Base-by-base conservation (phyloP, 169 alveolate genomes). In the Eimeria falciformis region DNA sequence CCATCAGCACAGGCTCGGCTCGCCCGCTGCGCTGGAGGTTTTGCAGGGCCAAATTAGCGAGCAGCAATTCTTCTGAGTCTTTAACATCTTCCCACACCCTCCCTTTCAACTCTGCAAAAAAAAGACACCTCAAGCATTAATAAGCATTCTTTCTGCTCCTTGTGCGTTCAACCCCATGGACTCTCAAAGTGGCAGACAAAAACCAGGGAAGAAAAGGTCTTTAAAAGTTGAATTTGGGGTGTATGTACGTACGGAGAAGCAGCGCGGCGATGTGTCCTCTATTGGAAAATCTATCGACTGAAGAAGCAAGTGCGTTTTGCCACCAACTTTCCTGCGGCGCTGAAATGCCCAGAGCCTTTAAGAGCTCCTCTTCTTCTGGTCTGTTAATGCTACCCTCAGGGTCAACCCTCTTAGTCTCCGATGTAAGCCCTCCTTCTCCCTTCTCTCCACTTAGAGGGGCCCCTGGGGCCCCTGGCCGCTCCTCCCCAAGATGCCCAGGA, bases 71-170 rank as follows among this genome's bases (percentile, higher is more conserved):
- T 47, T 25, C 89, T 4, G 56, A 73, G 11, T 55, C 73, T 40
- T 53, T 79, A 37, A 79, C 89, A 55, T 79, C 89, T 14, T 55
- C 73, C 89, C 89, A 79, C 18, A 79, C 73, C 27, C 75, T 25
- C 43, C 89, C 75, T 37, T 79, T 27, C 75, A 79, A 5, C 56
- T 79, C 89, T 79, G 43, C 55, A 5, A 29, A 2, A 33, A 33
- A 33, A 0, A 33, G 40, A 33, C 40, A 33, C 40, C 40, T 33
- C 40, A 33, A 33, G 40, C 40, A 33, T 33, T 33, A n/a, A n/a
- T n/a, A n/a, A n/a, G n/a, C n/a, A n/a, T n/a, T n/a, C n/a, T n/a
- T n/a, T n/a, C n/a, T n/a, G n/a, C n/a, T n/a, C n/a, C n/a, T n/a
- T n/a, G n/a, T n/a, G n/a, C n/a, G n/a, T n/a, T n/a, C n/a, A n/a